Base-by-base conservation (phyloP, 495 filamentous ascomycete species). In the Aspergillus panamensis region DNA sequence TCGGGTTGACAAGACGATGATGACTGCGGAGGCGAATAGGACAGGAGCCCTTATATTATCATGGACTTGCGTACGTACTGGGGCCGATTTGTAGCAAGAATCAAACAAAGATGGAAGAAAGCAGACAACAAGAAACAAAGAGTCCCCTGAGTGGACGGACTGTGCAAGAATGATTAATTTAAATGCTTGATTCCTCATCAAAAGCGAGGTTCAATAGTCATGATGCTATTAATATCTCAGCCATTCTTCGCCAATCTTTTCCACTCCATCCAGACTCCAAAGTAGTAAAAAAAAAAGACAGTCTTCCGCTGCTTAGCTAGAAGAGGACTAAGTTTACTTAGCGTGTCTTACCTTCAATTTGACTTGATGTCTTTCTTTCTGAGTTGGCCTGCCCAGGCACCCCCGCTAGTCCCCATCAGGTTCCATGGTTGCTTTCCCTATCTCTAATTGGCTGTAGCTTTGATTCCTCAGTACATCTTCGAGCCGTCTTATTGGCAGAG, bases 221-320 rank as follows among this genome's bases (percentile, higher is more conserved):
- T 52, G 56, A 16, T 52, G 40, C 56, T 58, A 58, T 58, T 58
- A 52, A 52, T 58, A 51, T 42, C 37, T 52, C 50, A 29, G 6
- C 20, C 42, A 45, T 45, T 21, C 7, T 45, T 8, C 10, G 14
- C 10, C 35, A 10, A 21, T 10, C n/a, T 45, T 19, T 21, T 20
- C 9, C 9, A 16, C 9, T 21, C 42, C 42, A 20, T 16, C 42
- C 42, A 13, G 14, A 45, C 25, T 17, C 16, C 16, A 19, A 10
- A 10, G 19, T 17, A 45, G 7, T n/a, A 45, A 45, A 20, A 45
- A 45, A 45, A 44, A 6, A 8, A 20, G 17, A 45, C 42, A 20
- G 5, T 6, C 42, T 21, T 10, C 42, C 4, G n/a, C 16, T 9
- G n/a, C 19, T 19, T 9, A 10, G 19, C 37, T 40, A 8, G 37